Evolutionary conservation across 257 asterid genomes (phyloP), one percentile per base, ranked within the genome.

Genomic region (Fraxinus quadrangulata): DNA sequence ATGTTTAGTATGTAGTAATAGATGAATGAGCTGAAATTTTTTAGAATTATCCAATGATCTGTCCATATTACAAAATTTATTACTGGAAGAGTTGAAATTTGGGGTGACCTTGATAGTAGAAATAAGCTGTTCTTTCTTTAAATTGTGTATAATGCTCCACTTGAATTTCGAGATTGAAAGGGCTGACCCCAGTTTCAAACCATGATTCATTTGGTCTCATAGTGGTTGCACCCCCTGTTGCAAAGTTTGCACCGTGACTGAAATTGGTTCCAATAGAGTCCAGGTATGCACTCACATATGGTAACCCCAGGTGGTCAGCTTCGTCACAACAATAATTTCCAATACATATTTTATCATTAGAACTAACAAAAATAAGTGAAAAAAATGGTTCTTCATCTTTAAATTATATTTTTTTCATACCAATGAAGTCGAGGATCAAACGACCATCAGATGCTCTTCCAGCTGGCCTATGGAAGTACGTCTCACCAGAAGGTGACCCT

Each of bases 141-240:
- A 91, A 81, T 70, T 90, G 98, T 17, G 86, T 75, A 71, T 31
- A 90, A 0, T 93, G 96, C 68, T 82, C 92, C 5, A 90, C 89
- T 83, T 91, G 98, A 72, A 93, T 81, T 3, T 88, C 96, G 10
- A 91, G 86, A 72, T 85, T 70, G 73, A 93, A 89, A 0, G 98
- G 97, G 79, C 94, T 90, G 4, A 79, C 81, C 7, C 91, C 89
- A 34, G 73, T 77, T 67, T 5, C 85, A 36, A 84, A 86, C 96
- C 94, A 89, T 10, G 92, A 82, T 67, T 78, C 88, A 0, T 78
- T 78, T 7, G 83, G 86, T 42, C 89, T 83, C 76, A 68, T 36
- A 70, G 90, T 80, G 51, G 96, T 93, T 16, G 97, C 90, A 24
- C 98, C 98, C 10, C 96, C 95, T 0, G 94, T 88, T n/a, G 98